These are phyloP conservation scores for Trichophaea hybrida DNA, from an alignment of 2,329 filamentous ascomycete species.

Conservation along the genomic window DNA sequence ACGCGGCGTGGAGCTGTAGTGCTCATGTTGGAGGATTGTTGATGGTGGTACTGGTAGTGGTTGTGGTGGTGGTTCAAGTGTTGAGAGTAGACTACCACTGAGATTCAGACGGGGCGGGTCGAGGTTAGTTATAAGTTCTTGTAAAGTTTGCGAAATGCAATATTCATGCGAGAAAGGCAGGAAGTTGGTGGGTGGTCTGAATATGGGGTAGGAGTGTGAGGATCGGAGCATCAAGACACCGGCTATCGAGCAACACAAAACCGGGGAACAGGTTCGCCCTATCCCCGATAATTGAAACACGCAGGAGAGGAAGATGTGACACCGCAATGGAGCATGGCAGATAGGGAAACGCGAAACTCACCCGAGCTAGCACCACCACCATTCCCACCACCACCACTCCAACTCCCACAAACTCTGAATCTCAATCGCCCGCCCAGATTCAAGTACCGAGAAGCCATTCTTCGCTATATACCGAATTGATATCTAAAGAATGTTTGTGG, in stretches of 20 bases:
- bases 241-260: not conserved
- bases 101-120: not conserved
- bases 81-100: not conserved
- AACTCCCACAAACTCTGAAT: conserved; percentile 3
- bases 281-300: not conserved
- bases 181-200: not conserved
- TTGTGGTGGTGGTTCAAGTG: not conserved
- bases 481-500: not conserved
- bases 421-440: not conserved
- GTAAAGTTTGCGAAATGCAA: not conserved
- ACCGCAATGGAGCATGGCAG: not conserved
- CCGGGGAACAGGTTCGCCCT: not conserved
- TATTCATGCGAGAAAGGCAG: not conserved
- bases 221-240: not conserved
- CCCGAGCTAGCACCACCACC: not conserved
- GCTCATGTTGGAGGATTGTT: conserved; percentile 13
- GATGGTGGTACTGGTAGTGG: not conserved
- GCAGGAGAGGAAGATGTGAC: not conserved
- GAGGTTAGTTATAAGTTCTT: not conserved
- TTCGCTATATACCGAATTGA: not conserved
- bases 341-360: not conserved
- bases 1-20: conserved; percentile 27
- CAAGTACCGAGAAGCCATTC: not conserved
- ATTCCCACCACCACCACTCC: not conserved
- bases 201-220: not conserved